A percentile compares a stretch with the other conserved stretches of the same genome.
phyloP scores from a whole-genome alignment of 345 rosid genomes.

The Pistacia atlantica region DNA sequence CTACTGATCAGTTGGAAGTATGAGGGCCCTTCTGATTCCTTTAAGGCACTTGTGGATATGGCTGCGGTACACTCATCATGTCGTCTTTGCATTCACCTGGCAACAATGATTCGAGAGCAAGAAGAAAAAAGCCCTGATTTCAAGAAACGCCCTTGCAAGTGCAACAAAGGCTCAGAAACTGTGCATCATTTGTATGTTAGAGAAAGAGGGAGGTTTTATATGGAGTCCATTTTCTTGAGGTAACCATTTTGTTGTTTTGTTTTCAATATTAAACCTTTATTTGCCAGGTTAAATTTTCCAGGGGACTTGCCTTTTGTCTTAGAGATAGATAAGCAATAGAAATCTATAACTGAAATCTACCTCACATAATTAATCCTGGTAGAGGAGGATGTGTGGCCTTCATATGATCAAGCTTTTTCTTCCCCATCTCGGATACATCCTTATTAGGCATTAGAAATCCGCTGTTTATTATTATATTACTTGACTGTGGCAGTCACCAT shows the following conservation, averaged over 20 bases:
- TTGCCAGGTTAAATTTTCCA: not conserved
- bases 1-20: conserved; percentile 77
- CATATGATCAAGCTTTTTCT: not conserved
- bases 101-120: conserved; percentile 63
- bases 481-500: not conserved
- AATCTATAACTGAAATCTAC: not conserved
- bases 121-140: conserved; percentile 63
- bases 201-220: conserved; percentile 86
- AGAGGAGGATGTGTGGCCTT: not conserved
- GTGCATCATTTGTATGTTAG: conserved; percentile 75
- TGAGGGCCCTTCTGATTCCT: conserved; percentile 92
- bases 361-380: not conserved
- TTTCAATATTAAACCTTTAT: not conserved
- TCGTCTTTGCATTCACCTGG: conserved; percentile 92
- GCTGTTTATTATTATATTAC: not conserved
- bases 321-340: not conserved
- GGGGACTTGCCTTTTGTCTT: not conserved
- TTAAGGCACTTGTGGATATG: conserved; percentile 98
- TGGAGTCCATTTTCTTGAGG: conserved; percentile 91
- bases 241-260: conserved; percentile 18
- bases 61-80: conserved; percentile 98
- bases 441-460: not conserved
- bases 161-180: conserved; percentile 65
- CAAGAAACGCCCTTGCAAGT: conserved; percentile 84
- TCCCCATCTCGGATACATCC: not conserved